Conservation (phyloP, 225 moss, liverwort and hornwort genomes). For the Climacium dendroides region DNA sequence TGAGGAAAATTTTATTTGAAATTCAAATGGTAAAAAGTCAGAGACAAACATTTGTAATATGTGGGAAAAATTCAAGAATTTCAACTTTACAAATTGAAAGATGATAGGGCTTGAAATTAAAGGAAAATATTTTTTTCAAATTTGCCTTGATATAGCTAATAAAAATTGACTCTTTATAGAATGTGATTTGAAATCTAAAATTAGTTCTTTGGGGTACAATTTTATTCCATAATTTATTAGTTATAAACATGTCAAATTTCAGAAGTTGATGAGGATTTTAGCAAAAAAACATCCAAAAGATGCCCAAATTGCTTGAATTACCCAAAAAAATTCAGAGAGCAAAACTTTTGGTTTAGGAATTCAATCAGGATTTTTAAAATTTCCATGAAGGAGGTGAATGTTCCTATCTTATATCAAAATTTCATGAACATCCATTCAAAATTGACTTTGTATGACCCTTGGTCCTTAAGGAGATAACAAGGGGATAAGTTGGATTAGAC, state of each 20-base stretch:
- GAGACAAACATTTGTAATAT: neutral
- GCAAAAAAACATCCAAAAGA: too few relatives aligned
- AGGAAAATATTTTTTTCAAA: too few relatives aligned
- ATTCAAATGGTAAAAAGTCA: accelerated
- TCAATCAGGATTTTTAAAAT: too few relatives aligned
- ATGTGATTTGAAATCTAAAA: neutral
- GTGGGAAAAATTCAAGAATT: neutral
- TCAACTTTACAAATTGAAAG: too few relatives aligned
- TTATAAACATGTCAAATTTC: neutral
- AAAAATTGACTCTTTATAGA: neutral
- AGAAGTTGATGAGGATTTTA: neutral
- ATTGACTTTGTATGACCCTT: neutral
- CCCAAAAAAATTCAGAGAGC: too few relatives aligned
- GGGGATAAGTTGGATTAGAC: neutral
- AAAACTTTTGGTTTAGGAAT: accelerated
- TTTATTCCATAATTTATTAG: too few relatives aligned
- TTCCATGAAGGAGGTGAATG: too few relatives aligned
- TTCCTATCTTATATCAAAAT: too few relatives aligned
- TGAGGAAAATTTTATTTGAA: neutral
- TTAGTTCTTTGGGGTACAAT: too few relatives aligned
- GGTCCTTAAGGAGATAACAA: neutral
- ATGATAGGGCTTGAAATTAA: neutral
- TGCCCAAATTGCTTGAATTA: too few relatives aligned
- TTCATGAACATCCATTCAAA: neutral
- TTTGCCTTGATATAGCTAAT: accelerated